phyloP scores from a whole-genome alignment of 1,284 basidiomycete species.

The Phlebopus sp. region DNA sequence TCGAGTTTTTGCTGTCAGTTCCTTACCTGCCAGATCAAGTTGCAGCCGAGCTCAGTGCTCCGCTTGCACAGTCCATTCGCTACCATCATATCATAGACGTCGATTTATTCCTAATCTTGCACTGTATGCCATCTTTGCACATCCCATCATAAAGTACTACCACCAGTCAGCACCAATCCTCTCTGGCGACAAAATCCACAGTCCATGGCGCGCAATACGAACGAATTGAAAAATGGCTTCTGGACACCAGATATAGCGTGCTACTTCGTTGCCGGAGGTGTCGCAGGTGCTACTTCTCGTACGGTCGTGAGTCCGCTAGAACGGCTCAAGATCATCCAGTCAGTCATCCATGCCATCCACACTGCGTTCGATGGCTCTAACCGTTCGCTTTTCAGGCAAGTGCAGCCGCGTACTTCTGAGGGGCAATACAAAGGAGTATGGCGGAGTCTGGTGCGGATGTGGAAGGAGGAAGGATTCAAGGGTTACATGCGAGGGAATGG shows the following conservation, averaged over 20 bases:
- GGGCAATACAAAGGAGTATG: constrained; percentile 81
- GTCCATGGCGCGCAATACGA: constrained; percentile 20
- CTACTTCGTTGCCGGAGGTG: constrained; percentile 73
- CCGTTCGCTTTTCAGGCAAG: constrained; percentile 56
- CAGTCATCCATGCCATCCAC: constrained; percentile 29
- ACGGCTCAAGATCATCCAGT: constrained; percentile 95
- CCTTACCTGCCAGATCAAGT: not conserved
- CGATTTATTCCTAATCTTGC: constrained; percentile 10
- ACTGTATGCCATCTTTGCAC: constrained; percentile 15
- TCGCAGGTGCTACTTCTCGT: constrained; percentile 79
- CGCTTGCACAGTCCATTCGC: constrained; percentile 1
- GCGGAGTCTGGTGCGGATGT: constrained; percentile 81
- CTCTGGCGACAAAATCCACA: not conserved
- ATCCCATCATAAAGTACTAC: constrained; percentile 6
- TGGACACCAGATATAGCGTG: constrained; percentile 26
- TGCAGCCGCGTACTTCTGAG: constrained; percentile 62
- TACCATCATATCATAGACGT: constrained; percentile 9
- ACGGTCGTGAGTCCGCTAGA: constrained; percentile 93
- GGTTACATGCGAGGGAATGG: constrained; percentile 93
- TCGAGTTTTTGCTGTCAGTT: no score
- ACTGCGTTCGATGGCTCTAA: constrained; percentile 2
- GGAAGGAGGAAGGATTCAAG: constrained; percentile 87
- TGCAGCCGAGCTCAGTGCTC: constrained; percentile 4
- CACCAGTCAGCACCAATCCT: constrained; percentile 7
- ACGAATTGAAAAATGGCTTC: constrained; percentile 29